These are phyloP conservation scores for Pseudogymnoascus destructans DNA, from an alignment of 2,329 filamentous ascomycete species.

Conservation along the genomic window DNA sequence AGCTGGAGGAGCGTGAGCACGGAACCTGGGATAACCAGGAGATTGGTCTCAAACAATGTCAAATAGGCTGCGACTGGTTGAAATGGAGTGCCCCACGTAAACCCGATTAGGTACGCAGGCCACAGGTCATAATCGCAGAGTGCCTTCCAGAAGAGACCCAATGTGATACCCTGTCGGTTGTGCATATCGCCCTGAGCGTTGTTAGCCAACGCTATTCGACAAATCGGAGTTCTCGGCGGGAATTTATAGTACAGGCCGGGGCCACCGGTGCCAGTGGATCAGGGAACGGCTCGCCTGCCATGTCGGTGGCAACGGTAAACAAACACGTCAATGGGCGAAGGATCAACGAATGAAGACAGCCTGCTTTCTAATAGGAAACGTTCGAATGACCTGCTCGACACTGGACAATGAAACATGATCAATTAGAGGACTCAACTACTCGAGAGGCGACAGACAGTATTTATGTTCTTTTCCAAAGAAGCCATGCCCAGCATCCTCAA, in stretches of 20 bases:
- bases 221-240: slow-evolving; percentile 33
- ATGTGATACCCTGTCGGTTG: slow-evolving; percentile 43
- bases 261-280: not conserved
- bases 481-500: not conserved
- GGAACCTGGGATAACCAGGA: slow-evolving; percentile 15
- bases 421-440: not conserved
- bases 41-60: slow-evolving; percentile 17
- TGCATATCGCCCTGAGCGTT: slow-evolving; percentile 43
- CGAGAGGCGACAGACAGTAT: not conserved
- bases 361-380: not conserved
- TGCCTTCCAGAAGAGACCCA: slow-evolving; percentile 35
- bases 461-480: slow-evolving; percentile 1
- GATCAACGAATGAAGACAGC: not conserved
- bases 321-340: not conserved
- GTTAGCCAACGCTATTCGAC: slow-evolving; percentile 38
- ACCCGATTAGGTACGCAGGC: slow-evolving; percentile 28
- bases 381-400: not conserved
- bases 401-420: not conserved
- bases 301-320: not conserved
- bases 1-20: slow-evolving; percentile 16
- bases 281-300: not conserved
- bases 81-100: slow-evolving; percentile 10
- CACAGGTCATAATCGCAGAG: slow-evolving; percentile 41
- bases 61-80: slow-evolving; percentile 15
- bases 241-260: slow-evolving; percentile 14